Percentiles rank a stretch among this genome's conserved stretches.
phyloP scores from a whole-genome alignment of 495 filamentous ascomycete species.

The Halenospora varia region DNA sequence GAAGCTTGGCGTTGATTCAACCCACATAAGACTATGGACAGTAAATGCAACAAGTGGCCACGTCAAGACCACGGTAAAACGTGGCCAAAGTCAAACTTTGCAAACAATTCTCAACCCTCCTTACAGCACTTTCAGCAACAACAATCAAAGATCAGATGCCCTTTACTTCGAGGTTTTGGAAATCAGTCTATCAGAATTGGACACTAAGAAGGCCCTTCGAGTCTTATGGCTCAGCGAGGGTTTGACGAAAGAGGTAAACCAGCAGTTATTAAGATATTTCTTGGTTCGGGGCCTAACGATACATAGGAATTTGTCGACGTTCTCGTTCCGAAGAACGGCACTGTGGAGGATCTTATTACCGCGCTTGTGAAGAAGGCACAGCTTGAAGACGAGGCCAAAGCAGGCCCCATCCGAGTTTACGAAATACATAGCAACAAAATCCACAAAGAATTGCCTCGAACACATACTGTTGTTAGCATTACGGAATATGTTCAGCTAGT shows the following conservation, averaged over 20 bases:
- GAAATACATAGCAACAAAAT: slow-evolving; percentile 76
- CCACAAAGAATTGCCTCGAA: slow-evolving; percentile 63
- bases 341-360: slow-evolving; percentile 68
- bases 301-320: slow-evolving; percentile 72
- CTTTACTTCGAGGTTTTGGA: slow-evolving; percentile 92
- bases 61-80: slow-evolving; percentile 71
- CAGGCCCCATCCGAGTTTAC: slow-evolving; percentile 65
- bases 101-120: slow-evolving; percentile 66
- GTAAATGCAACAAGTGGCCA: slow-evolving; percentile 70
- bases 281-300: slow-evolving; percentile 25
- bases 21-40: slow-evolving; percentile 86
- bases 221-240: slow-evolving; percentile 85
- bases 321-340: slow-evolving; percentile 78
- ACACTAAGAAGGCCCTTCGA: slow-evolving; percentile 81
- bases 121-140: slow-evolving; percentile 49
- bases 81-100: slow-evolving; percentile 60
- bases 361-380: slow-evolving; percentile 74
- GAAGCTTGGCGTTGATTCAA: slow-evolving; percentile 69
- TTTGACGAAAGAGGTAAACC: slow-evolving; percentile 77
- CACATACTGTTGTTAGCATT: slow-evolving; percentile 64
- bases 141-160: slow-evolving; percentile 66
- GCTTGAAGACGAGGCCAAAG: slow-evolving; percentile 65
- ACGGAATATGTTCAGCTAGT: slow-evolving; percentile 83
- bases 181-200: slow-evolving; percentile 86
- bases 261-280: not conserved